Conservation (phyloP, 129 eudicot genomes). For the Dittrichia graveolens region DNA sequence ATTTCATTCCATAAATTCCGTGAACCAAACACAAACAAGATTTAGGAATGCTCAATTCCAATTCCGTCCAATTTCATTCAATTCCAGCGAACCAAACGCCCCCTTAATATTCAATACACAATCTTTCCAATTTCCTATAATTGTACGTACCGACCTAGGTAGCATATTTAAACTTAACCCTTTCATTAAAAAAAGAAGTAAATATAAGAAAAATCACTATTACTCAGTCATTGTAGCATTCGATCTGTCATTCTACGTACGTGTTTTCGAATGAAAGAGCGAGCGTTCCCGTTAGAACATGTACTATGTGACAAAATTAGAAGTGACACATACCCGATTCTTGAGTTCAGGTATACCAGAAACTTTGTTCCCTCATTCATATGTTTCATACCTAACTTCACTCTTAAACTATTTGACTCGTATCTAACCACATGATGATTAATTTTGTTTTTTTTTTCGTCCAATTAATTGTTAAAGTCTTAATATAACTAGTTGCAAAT, state of each 20-base stretch:
- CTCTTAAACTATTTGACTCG: conserved; percentile 40
- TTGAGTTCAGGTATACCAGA: conserved; percentile 59
- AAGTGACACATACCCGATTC: conserved; percentile 57
- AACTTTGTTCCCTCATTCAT: conserved; percentile 59
- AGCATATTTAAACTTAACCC: too few relatives aligned
- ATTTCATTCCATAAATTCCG: too few relatives aligned
- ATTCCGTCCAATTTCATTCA: too few relatives aligned
- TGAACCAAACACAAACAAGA: too few relatives aligned
- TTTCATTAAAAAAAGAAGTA: not conserved
- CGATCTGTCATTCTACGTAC: not conserved
- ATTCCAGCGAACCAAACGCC: too few relatives aligned
- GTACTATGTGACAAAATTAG: conserved; percentile 31
- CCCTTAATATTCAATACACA: too few relatives aligned
- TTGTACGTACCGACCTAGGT: too few relatives aligned
- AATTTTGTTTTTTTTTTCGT: not conserved
- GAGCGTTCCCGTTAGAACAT: conserved; percentile 18
- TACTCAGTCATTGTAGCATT: not conserved
- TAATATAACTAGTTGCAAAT: not conserved
- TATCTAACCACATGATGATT: conserved; percentile 33
- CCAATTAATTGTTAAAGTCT: not conserved
- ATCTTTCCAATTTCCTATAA: too few relatives aligned
- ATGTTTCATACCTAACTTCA: conserved; percentile 48
- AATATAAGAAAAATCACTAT: not conserved
- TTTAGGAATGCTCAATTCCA: too few relatives aligned
- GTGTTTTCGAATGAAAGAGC: not conserved